Conservation (phyloP, 768 basidiomycete species). For the Phylloporus sp. region DNA sequence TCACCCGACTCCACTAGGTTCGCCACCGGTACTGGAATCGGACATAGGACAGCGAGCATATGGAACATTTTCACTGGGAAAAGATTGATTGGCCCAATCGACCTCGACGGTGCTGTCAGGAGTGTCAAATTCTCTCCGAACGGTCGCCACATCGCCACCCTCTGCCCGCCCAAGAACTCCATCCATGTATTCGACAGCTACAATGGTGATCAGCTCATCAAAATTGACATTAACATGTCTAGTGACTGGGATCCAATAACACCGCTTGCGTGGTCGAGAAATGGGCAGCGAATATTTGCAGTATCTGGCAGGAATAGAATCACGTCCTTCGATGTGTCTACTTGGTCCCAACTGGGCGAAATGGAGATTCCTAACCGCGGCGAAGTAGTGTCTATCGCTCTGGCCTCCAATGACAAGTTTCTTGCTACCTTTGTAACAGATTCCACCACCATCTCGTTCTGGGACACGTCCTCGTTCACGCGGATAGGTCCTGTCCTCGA, state of each 20-base stretch:
- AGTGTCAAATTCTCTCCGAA: not conserved
- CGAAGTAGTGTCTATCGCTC: not conserved
- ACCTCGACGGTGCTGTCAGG: not conserved
- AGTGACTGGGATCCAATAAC: fast-evolving
- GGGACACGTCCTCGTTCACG: not conserved
- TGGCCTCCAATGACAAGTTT: not conserved
- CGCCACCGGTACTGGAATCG: not conserved
- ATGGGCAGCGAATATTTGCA: not conserved
- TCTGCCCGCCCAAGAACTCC: not conserved
- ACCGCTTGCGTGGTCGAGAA: not conserved
- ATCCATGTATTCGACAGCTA: not conserved
- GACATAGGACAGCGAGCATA: not conserved
- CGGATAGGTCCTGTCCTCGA: not conserved
- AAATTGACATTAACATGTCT: not conserved
- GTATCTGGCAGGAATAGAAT: not conserved
- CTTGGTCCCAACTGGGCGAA: not conserved
- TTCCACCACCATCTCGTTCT: not conserved
- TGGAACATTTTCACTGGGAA: not conserved
- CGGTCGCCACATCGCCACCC: not conserved
- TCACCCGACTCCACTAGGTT: not conserved
- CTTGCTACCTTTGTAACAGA: not conserved
- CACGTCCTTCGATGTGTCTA: not conserved
- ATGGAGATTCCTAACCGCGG: not conserved
- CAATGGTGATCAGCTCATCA: not conserved
- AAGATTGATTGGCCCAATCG: not conserved